These are phyloP conservation scores for Ogataea hybrid DNA, from an alignment of 1,139 yeast genomes.

Conservation along the genomic window DNA sequence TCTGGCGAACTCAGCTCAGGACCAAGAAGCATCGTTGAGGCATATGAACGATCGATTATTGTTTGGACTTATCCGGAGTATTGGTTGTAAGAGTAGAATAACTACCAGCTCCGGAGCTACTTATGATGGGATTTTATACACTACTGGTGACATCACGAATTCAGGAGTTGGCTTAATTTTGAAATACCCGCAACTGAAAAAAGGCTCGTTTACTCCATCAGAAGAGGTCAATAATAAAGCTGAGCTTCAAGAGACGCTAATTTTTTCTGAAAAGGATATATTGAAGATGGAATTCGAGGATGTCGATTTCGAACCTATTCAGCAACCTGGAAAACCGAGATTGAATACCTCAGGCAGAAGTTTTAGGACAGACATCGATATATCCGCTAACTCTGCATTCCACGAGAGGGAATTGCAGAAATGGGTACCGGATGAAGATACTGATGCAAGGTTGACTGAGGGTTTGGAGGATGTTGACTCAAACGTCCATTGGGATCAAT, in stretches of 20 bases:
- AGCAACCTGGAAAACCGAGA: neutral
- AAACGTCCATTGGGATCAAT: constrained; percentile 75
- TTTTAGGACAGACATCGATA: constrained; percentile 85
- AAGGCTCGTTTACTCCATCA: constrained; percentile 4
- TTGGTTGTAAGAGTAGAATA: constrained; percentile 53
- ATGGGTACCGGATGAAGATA: constrained; percentile 76
- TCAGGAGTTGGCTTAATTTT: constrained; percentile 50
- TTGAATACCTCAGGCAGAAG: constrained; percentile 8
- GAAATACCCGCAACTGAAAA: constrained; percentile 46
- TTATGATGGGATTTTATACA: constrained; percentile 55
- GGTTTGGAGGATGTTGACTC: constrained; percentile 41
- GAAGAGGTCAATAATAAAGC: constrained; percentile 28
- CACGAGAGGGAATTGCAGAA: constrained; percentile 73
- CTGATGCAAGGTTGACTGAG: constrained; percentile 21
- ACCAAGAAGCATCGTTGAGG: constrained; percentile 6
- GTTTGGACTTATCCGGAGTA: constrained; percentile 37
- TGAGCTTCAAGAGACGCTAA: constrained; percentile 34
- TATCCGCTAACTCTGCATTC: constrained; percentile 44
- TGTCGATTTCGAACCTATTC: constrained; percentile 37
- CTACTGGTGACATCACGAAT: constrained; percentile 33
- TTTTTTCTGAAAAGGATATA: constrained; percentile 59
- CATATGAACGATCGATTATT: constrained; percentile 37
- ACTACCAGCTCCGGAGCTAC: constrained; percentile 63
- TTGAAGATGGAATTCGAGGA: constrained; percentile 55
- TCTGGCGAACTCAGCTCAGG: too few species aligned